Evolutionary conservation across 129 eudicot species (phyloP).

Genomic region (Centrapalus pauciflorus): DNA sequence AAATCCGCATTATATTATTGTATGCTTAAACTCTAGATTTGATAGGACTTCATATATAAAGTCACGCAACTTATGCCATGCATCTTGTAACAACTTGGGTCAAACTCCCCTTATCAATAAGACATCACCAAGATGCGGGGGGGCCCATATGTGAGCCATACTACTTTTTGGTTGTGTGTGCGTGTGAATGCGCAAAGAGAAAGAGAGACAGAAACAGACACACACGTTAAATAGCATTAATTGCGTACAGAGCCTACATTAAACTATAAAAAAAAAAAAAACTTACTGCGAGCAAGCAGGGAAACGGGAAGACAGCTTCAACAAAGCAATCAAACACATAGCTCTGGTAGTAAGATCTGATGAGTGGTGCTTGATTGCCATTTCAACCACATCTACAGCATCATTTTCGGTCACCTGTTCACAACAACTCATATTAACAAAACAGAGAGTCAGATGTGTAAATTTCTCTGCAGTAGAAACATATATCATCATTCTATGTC

Average conservation of each 20-base stretch:
- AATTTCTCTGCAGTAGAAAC: background rate
- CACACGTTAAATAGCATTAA: no score
- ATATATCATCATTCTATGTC: background rate
- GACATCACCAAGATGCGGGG: no score
- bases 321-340: constrained; percentile 88
- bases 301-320: constrained; percentile 90
- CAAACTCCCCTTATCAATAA: no score
- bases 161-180: background rate
- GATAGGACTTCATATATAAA: background rate
- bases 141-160: no score
- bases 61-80: background rate
- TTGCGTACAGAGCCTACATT: background rate
- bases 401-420: constrained; percentile 91
- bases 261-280: background rate
- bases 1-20: background rate
- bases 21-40: background rate
- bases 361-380: constrained; percentile 56
- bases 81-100: background rate
- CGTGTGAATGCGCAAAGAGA: no score
- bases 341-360: constrained; percentile 83
- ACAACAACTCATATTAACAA: constrained; percentile 11
- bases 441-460: background rate
- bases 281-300: constrained; percentile 91
- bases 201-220: no score
- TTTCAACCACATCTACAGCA: constrained; percentile 80